Base-by-base conservation (phyloP, 441 rosid species). In the Omphalea diandra region DNA sequence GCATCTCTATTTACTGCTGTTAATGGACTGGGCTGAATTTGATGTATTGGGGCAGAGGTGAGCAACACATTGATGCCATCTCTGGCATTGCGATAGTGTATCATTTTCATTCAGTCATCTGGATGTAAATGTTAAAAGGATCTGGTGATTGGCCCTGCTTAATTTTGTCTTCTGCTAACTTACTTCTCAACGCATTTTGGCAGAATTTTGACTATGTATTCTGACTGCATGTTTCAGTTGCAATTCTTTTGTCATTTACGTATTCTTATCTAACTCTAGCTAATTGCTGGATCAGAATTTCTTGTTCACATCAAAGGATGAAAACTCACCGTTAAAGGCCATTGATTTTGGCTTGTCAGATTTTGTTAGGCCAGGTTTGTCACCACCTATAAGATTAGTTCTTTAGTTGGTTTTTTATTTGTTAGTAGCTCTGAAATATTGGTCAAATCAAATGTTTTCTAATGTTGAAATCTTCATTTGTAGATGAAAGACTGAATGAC, bases 291-390 rank as follows among this genome's bases (percentile, higher is more conserved):
- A 81, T 76, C 92, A 92, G 99, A 95, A 95, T 81, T 95, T 95
- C 71, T 85, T 95, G 75, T 92, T 87, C 79, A 78, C 81, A 7
- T 81, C 89, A 2, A 92, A 90, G 85, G 99, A 90, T 53, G 98
- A 92, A 65, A 84, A 75, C 65, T 86, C 99, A 15, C 87, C 70
- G 17, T 72, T 95, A 76, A 95, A 95, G 82, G 99, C 92, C 71
- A 95, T 95, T 60, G 99, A 95, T 83, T 95, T 95, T 70, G 99
- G 99, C 72, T 83, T 95, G 82, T 95, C 99, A 36, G 99, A 95
- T 79, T 95, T 87, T 61, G 99, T 95, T 40, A 90, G 82, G 77
- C 99, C 96, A 84, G 99, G 99, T 95, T 79, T 75, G 76, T 43
- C 44, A 63, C 64, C 40, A 3, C 32, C 59, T 31, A 60, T 59